Base-by-base conservation (phyloP, 352 stramenopile genomes). In the Globisporangium nodosum region DNA sequence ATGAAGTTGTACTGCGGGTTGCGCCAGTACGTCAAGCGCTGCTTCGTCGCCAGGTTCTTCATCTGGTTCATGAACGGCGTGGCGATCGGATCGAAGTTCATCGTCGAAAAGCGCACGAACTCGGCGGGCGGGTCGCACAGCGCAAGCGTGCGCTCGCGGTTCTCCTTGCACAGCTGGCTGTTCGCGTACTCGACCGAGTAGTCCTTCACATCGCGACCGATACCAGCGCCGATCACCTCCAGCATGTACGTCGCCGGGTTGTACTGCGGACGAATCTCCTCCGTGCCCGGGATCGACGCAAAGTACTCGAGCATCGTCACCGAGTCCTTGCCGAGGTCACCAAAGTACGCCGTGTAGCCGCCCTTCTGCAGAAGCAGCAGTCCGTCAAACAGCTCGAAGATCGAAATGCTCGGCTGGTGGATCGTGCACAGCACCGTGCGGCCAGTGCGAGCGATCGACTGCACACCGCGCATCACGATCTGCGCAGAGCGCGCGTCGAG, bases 341-440 rank as follows among this genome's bases (percentile, higher is more conserved):
- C 90, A 65, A 95, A 93, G 55, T 82, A 97, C 15, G 89, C 68
- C n/a, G 54, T 68, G 27, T 56, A 65, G 0, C 63, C 66, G 40
- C 61, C 66, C 47, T 60, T 69, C 57, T 87, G 79, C 4, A 97
- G 71, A 31, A 97, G 67, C 3, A 97, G 64, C 2, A 96, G 63
- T 40, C 78, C 69, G 65, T 98, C 92, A 64, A 98, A 97, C 47
- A 92, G 70, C 60, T 94, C 80, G 54, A 98, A 98, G 55, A 98
- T 96, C 27, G 79, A 82, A 35, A 87, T 75, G 62, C 84, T 75
- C 18, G 91, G 74, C 56, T 82, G 73, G 61, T 79, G 70, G 40
- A 82, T 78, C 5, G 73, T 81, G 21, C 73, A 81, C 49, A 98
- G 66, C 42, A 98, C 80, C 8, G 87, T 92, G 47, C 88, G 85